Evolutionary conservation across 108 stramenopile species (phyloP).

Genomic region (Ochromonas danica): DNA sequence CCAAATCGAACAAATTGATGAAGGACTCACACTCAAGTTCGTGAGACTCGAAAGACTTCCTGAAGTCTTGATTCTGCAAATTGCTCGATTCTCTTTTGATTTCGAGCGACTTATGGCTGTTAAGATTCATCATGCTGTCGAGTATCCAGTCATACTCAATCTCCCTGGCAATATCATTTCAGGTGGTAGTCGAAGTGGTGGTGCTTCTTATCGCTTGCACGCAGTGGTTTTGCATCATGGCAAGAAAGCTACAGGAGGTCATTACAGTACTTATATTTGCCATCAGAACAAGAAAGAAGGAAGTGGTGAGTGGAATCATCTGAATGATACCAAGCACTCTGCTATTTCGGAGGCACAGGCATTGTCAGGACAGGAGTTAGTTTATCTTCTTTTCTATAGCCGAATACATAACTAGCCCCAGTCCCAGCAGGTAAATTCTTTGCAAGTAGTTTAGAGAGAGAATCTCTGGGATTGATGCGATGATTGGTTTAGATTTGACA

Average conservation of each 20-base stretch:
- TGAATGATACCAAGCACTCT: background rate
- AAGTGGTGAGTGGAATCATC: background rate
- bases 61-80: conserved; percentile 20
- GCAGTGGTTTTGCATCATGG: conserved; percentile 34
- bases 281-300: no score
- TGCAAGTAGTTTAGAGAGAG: no score
- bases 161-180: no score
- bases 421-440: no score
- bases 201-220: background rate
- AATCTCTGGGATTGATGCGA: no score
- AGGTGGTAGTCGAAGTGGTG: no score
- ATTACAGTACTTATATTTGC: conserved; percentile 29
- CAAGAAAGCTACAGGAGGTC: conserved; percentile 25
- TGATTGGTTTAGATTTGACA: no score
- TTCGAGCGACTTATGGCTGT: background rate
- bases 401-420: no score
- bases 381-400: background rate
- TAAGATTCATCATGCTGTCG: background rate
- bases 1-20: no score
- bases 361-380: background rate
- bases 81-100: conserved; percentile 20
- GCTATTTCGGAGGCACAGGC: background rate
- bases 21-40: no score
- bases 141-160: background rate
- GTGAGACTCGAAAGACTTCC: background rate